A percentile compares a stretch with the other conserved stretches of the same genome.
phyloP scores from a whole-genome alignment of 1,139 yeast genomes.

The Wickerhamomyces sp. region DNA sequence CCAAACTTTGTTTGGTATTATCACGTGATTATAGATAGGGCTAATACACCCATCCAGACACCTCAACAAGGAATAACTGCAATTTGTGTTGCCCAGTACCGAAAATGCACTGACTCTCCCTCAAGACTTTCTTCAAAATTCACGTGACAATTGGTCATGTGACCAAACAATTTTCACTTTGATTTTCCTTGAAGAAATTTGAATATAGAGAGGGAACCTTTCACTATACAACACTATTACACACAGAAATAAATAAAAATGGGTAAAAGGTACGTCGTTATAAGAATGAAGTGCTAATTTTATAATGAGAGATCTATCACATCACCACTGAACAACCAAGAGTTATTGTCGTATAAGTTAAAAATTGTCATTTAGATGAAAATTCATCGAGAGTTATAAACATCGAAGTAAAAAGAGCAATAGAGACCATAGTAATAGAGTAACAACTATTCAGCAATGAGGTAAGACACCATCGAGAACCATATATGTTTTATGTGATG shows the following conservation, averaged over 20 bases:
- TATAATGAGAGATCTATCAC: background rate
- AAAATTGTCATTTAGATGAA: too few relatives aligned
- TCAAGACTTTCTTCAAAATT: background rate
- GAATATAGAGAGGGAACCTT: conserved; percentile 10
- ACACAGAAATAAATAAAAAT: conserved; percentile 19
- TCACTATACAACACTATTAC: conserved; percentile 12
- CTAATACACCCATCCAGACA: conserved; percentile 10
- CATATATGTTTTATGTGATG: too few relatives aligned
- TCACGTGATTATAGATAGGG: conserved; percentile 1
- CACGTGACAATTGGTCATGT: conserved; percentile 5
- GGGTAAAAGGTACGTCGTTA: conserved; percentile 25
- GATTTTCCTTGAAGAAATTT: conserved; percentile 15
- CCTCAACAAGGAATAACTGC: conserved; percentile 2
- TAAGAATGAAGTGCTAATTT: background rate
- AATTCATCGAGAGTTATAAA: too few relatives aligned
- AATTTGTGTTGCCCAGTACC: background rate
- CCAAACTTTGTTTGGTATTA: background rate
- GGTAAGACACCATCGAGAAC: too few relatives aligned
- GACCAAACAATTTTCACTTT: conserved; percentile 11
- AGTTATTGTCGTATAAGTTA: too few relatives aligned
- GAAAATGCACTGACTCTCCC: background rate
- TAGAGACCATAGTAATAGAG: too few relatives aligned
- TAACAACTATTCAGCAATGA: too few relatives aligned
- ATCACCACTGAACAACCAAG: too few relatives aligned
- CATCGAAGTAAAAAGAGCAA: too few relatives aligned